These are phyloP conservation scores for Sporobolomyces phaffii DNA, from an alignment of 768 basidiomycete genomes.

Conservation along the genomic window DNA sequence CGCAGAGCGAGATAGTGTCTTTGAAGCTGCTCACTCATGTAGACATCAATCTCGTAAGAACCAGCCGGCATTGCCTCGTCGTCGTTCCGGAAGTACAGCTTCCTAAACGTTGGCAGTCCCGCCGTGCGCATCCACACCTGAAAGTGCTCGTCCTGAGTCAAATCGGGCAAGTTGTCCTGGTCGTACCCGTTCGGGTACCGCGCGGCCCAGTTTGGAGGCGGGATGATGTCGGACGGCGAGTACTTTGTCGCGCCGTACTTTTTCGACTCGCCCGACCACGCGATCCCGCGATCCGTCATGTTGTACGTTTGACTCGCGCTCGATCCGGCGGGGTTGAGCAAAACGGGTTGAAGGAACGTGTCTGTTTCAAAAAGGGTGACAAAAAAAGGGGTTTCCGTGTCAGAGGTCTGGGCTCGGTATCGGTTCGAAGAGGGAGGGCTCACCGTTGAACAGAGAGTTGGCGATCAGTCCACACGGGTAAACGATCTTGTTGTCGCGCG, in stretches of 20 bases:
- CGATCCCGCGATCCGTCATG: constrained; percentile 73
- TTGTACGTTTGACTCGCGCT: constrained; percentile 54
- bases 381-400: too few species aligned
- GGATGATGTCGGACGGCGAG: constrained; percentile 61
- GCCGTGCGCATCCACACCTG: constrained; percentile 99
- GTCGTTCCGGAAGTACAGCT: constrained; percentile 89
- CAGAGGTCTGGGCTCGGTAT: background rate
- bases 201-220: constrained; percentile 84
- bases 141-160: constrained; percentile 78
- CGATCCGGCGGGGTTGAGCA: constrained; percentile 55
- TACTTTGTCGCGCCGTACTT: constrained; percentile 76
- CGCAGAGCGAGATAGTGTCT: background rate
- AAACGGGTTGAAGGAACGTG: constrained; percentile 63
- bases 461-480: constrained; percentile 97
- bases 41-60: constrained; percentile 65
- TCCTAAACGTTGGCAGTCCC: constrained; percentile 91
- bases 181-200: constrained; percentile 73
- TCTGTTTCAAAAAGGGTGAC: too few species aligned
- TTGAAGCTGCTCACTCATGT: constrained; percentile 62
- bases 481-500: constrained; percentile 54
- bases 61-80: constrained; percentile 64
- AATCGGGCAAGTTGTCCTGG: constrained; percentile 56
- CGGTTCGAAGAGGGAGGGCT: constrained; percentile 35
- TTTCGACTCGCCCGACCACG: constrained; percentile 91
- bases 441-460: constrained; percentile 93